A percentile compares a stretch with the other conserved stretches of the same genome.
phyloP scores from a whole-genome alignment of 441 rosid species.

The Croton laevigatus region DNA sequence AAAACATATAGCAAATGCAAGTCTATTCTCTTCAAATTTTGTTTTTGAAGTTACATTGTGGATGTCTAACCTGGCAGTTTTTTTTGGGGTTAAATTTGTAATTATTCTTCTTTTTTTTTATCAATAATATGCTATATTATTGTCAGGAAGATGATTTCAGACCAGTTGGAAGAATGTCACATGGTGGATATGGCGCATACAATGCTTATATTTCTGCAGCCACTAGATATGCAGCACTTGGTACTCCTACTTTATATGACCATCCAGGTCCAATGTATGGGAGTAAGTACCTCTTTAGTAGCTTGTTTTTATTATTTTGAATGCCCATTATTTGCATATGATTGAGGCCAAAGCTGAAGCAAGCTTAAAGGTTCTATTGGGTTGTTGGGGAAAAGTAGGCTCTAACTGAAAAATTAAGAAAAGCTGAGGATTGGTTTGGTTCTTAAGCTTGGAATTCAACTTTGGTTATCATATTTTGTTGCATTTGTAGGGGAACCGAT shows the following conservation, averaged over 20 bases:
- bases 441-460: too few species aligned
- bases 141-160: slow-evolving; percentile 79
- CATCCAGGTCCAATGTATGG: slow-evolving; percentile 70
- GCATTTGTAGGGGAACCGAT: slow-evolving; percentile 57
- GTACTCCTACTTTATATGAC: slow-evolving; percentile 92
- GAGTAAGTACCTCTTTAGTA: slow-evolving; percentile 46
- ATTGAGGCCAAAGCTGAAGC: too few species aligned
- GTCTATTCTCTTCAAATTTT: slow-evolving; percentile 4
- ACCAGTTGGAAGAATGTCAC: slow-evolving; percentile 56
- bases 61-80: neutral
- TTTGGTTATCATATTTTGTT: neutral
- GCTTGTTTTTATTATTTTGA: too few species aligned
- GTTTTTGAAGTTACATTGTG: neutral
- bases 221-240: slow-evolving; percentile 85
- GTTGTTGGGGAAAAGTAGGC: too few species aligned
- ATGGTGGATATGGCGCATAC: slow-evolving; percentile 91
- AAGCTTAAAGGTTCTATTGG: too few species aligned
- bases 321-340: too few species aligned
- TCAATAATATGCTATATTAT: slow-evolving; percentile 4
- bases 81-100: neutral
- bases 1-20: neutral
- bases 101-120: slow-evolving; percentile 13
- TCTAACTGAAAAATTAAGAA: too few species aligned
- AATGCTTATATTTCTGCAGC: slow-evolving; percentile 94
- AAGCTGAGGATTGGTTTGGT: too few species aligned